phyloP scores from a whole-genome alignment of 1,139 yeast genomes.

The Scheffersomyces cryptocercus region DNA sequence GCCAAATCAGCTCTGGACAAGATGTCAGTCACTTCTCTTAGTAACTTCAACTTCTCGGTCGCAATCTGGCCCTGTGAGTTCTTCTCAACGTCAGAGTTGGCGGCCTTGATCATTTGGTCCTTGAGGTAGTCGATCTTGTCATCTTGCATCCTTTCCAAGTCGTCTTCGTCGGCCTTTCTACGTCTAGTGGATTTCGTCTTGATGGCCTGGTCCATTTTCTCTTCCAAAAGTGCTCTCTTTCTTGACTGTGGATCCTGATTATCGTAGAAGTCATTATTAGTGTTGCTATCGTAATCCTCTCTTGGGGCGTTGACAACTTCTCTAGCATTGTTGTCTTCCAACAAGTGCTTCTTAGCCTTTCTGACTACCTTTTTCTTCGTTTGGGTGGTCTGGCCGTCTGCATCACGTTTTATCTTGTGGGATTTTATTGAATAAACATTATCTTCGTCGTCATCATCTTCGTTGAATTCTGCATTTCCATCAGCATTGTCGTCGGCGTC shows the following conservation, averaged over 20 bases:
- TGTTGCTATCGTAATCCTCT: constrained; percentile 11
- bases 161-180: constrained; percentile 80
- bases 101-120: constrained; percentile 92
- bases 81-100: constrained; percentile 85
- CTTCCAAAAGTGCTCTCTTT: constrained; percentile 78
- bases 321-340: constrained; percentile 3
- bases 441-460: constrained; percentile 20
- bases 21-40: constrained; percentile 76
- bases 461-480: constrained; percentile 10
- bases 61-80: constrained; percentile 79
- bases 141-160: constrained; percentile 92
- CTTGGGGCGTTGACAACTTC: background rate
- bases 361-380: constrained; percentile 46
- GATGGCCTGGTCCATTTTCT: constrained; percentile 73
- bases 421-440: constrained; percentile 33
- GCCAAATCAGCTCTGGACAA: constrained; percentile 83
- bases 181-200: constrained; percentile 62
- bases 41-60: constrained; percentile 76
- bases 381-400: constrained; percentile 11
- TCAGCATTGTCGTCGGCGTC: constrained; percentile 9
- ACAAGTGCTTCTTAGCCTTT: constrained; percentile 15
- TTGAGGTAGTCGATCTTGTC: constrained; percentile 80
- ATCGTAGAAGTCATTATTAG: constrained; percentile 15
- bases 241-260: constrained; percentile 53
- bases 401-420: constrained; percentile 25